Evolutionary conservation across 495 filamentous ascomycete species (phyloP).

Genomic region (Antarctomyces pellizariae): DNA sequence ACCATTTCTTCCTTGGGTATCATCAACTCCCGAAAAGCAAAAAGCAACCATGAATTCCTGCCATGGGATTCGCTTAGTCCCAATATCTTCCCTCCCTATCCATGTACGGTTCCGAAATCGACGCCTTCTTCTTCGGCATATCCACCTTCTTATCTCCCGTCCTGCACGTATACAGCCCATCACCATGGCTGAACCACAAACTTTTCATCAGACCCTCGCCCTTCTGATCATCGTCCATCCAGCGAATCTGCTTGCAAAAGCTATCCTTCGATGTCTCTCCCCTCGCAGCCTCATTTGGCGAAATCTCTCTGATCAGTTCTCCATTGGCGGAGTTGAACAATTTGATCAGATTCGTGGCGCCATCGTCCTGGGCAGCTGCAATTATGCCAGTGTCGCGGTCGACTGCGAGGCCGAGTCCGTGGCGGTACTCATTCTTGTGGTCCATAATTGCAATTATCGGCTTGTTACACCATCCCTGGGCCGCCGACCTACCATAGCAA

Average conservation of each 20-base stretch:
- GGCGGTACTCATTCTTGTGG: constrained; percentile 6
- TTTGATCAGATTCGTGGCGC: not conserved
- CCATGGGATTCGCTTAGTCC: no score
- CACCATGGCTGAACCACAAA: constrained; percentile 4
- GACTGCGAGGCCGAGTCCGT: constrained; percentile 9
- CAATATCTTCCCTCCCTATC: no score
- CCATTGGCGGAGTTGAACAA: constrained; percentile 2
- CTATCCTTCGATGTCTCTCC: not conserved
- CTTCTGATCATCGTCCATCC: constrained; percentile 5
- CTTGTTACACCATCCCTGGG: constrained; percentile 1
- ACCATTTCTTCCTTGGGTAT: no score
- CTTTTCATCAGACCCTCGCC: constrained; percentile 6
- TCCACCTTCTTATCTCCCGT: no score
- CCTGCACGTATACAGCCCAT: no score
- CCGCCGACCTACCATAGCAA: not conserved
- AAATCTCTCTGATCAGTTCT: not conserved
- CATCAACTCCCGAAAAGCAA: no score
- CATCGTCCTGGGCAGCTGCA: constrained; percentile 9
- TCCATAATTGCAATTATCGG: constrained; percentile 6
- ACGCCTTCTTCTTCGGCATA: no score
- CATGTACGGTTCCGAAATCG: no score
- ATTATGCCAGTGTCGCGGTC: constrained; percentile 8
- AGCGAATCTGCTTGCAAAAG: no score
- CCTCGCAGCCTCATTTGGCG: not conserved
- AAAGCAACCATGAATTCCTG: no score